Conservation (phyloP, 495 filamentous ascomycete genomes). For the Aspergillus baeticus region DNA sequence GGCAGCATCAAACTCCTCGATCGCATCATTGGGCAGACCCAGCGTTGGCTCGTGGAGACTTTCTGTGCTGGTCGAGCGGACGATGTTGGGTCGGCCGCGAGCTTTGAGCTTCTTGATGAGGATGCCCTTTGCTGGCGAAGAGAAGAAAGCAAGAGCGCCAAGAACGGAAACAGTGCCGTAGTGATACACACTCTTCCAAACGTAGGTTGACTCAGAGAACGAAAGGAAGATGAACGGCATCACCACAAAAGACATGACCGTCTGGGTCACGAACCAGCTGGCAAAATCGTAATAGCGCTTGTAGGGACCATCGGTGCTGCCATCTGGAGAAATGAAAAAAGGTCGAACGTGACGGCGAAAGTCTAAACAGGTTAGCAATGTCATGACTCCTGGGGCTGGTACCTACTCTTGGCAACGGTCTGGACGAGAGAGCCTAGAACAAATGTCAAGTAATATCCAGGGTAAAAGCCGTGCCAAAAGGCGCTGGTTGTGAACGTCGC, state of each 20-base stretch:
- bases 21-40: constrained; percentile 76
- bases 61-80: constrained; percentile 31
- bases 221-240: constrained; percentile 81
- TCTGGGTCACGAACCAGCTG: constrained; percentile 77
- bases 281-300: constrained; percentile 87
- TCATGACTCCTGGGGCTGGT: neutral
- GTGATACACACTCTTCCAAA: constrained; percentile 88
- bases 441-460: constrained; percentile 92
- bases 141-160: constrained; percentile 69
- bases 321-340: constrained; percentile 82
- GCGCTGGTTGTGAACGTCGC: constrained; percentile 92
- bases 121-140: constrained; percentile 67
- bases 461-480: constrained; percentile 98
- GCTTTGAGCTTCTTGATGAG: constrained; percentile 60
- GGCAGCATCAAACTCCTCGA: constrained; percentile 74
- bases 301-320: constrained; percentile 58
- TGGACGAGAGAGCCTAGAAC: constrained; percentile 86
- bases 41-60: constrained; percentile 56
- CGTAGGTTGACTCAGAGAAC: constrained; percentile 61
- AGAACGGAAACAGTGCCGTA: constrained; percentile 72
- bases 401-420: constrained; percentile 87
- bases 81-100: constrained; percentile 41
- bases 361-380: constrained; percentile 48
- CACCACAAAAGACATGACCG: constrained; percentile 76
- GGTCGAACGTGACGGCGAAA: constrained; percentile 87